A percentile compares a stretch with the other conserved stretches of the same genome.
Conservation (phyloP, 129 eudicot species). For the Tagetes erecta region DNA sequence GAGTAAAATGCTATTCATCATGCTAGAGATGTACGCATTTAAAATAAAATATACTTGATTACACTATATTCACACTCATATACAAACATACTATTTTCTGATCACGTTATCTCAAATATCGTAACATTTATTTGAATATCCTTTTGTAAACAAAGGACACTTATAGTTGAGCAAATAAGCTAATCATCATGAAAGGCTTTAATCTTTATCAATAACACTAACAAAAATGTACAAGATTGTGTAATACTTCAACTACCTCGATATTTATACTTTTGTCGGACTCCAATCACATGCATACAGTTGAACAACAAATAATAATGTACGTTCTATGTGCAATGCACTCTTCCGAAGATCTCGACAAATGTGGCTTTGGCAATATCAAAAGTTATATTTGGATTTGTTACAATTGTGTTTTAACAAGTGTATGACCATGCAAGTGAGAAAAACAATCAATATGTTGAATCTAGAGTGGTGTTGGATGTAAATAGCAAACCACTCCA, state of each 20-base stretch:
- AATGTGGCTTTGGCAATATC: not conserved
- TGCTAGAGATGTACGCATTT: too few relatives aligned
- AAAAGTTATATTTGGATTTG: not conserved
- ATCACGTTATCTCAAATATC: not conserved
- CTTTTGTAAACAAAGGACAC: not conserved
- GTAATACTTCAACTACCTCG: too few relatives aligned
- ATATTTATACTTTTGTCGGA: too few relatives aligned
- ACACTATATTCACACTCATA: too few relatives aligned
- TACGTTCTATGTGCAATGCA: too few relatives aligned
- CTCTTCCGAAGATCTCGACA: not conserved
- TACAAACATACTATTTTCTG: too few relatives aligned
- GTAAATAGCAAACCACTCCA: conserved; percentile 25
- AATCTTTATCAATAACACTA: not conserved
- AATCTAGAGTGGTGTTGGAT: not conserved
- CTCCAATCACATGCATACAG: too few relatives aligned
- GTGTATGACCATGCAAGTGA: not conserved
- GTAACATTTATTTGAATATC: not conserved
- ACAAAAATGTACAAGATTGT: not conserved
- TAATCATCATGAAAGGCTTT: not conserved
- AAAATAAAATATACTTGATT: too few relatives aligned
- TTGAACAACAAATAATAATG: too few relatives aligned
- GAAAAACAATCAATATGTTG: not conserved
- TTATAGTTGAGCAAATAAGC: not conserved
- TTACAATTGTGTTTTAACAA: not conserved
- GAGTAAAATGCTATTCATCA: not conserved